Evolutionary conservation across 371 early-diverging fungal species (phyloP), one percentile per base, ranked within the genome.

Genomic region (Mycotypha africana): DNA sequence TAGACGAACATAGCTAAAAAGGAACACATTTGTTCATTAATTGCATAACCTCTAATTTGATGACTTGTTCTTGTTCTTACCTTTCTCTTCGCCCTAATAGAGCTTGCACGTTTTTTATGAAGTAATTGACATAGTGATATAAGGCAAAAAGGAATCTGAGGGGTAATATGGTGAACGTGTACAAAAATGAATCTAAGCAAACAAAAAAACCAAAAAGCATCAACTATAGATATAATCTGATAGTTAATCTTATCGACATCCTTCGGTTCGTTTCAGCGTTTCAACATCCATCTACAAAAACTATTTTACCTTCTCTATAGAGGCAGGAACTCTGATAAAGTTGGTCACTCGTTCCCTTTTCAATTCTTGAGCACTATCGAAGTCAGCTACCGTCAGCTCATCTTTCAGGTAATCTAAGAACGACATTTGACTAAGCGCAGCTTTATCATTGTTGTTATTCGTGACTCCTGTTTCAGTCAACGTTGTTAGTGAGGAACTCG

Each of bases 161-260:
- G 0, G 98, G 98, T 4, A 98, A 67, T 35, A 95, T 91, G 2
- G 96, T 92, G 55, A 97, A 94, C 3, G 89, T 85, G 56, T 91
- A 87, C 12, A 98, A 60, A 51, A 98, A 92, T 1, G 96, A 86
- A 65, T 97, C 97, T 34, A 95, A 61, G 45, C 97, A 96, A 3
- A 97, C 86, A 30, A 91, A 73, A 37, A 84, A 86, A 2, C 98
- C 98, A 71, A 96, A 89, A 20, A 70, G 65, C 77, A 97, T 78
- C 42, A 92, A 63, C 84, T 90, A 47, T 3, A 12, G 28, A 28
- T 11, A n/a, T n/a, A n/a, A n/a, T n/a, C n/a, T n/a, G n/a, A n/a
- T n/a, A n/a, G n/a, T n/a, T n/a, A n/a, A n/a, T n/a, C n/a, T n/a
- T n/a, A n/a, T n/a, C n/a, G n/a, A n/a, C n/a, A n/a, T n/a, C n/a